Evolutionary conservation across 2,329 filamentous ascomycete species (phyloP).

Genomic region (Sporothrix brasiliensis): DNA sequence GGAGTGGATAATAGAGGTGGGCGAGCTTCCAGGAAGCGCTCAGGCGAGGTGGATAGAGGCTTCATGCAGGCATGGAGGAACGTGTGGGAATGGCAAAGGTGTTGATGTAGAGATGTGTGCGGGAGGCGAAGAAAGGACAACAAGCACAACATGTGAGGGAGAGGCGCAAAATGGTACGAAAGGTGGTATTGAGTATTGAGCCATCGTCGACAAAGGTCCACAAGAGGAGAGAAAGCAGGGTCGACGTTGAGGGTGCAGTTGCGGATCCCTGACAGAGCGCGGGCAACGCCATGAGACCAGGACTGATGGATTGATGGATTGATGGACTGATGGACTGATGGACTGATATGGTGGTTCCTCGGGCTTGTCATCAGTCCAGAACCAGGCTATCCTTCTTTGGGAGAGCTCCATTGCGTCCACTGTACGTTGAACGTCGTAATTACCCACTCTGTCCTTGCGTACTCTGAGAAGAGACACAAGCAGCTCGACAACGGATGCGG

Average conservation of each 20-base stretch:
- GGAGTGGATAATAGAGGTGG: not conserved
- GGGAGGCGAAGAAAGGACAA: not conserved
- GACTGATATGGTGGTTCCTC: not conserved
- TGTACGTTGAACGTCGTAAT: not conserved
- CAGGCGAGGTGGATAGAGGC: not conserved
- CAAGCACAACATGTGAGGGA: not conserved
- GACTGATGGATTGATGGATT: not conserved
- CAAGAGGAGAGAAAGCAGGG: not conserved
- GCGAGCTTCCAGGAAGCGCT: not conserved
- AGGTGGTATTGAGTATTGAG: too few species aligned
- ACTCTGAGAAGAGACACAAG: not conserved
- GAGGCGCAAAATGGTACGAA: not conserved
- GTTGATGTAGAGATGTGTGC: not conserved
- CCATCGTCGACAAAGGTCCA: not conserved
- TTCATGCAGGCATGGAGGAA: not conserved
- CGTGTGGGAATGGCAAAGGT: not conserved
- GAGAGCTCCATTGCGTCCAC: not conserved
- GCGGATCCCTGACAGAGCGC: not conserved
- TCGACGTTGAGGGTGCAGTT: not conserved
- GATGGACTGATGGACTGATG: too few species aligned
- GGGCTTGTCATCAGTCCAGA: not conserved
- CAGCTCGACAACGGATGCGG: not conserved
- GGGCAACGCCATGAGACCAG: not conserved
- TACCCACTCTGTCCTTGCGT: constrained; percentile 8
- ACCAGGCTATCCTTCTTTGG: not conserved